Evolutionary conservation across 352 stramenopile genomes (phyloP).

Genomic region (Globisporangium iwayamae): DNA sequence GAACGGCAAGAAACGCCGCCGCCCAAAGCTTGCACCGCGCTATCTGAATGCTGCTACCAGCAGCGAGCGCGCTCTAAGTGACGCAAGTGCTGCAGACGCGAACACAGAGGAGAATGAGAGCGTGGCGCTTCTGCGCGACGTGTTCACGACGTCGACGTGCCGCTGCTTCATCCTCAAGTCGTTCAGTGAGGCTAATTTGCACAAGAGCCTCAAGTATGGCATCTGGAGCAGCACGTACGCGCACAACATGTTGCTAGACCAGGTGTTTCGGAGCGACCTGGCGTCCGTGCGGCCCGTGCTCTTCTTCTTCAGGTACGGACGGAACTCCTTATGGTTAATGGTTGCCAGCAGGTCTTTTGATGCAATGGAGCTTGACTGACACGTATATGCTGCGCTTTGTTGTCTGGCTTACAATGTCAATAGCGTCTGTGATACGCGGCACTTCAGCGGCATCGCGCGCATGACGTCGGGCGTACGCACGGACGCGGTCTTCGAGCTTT

Average conservation of each 20-base stretch:
- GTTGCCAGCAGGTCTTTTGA: background rate
- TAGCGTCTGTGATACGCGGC: conserved; percentile 69
- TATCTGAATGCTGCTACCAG: conserved; percentile 16
- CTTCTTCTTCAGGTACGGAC: conserved; percentile 71
- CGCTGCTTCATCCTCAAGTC: conserved; percentile 84
- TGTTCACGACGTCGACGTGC: conserved; percentile 59
- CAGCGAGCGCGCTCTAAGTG: background rate
- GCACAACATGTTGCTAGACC: conserved; percentile 65
- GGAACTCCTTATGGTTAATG: background rate
- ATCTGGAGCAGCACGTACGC: conserved; percentile 76
- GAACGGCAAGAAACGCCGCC: conserved; percentile 23
- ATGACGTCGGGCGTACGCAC: conserved; percentile 66
- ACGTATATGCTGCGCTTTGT: background rate
- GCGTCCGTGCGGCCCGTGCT: conserved; percentile 59
- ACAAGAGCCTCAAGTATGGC: conserved; percentile 84
- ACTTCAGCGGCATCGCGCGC: conserved; percentile 74
- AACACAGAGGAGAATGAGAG: conserved; percentile 21
- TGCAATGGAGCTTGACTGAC: background rate
- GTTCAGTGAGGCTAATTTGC: conserved; percentile 82
- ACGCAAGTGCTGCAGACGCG: background rate
- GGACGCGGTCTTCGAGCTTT: conserved; percentile 58
- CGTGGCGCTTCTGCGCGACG: conserved; percentile 38
- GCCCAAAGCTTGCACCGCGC: conserved; percentile 44
- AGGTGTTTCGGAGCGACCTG: conserved; percentile 70
- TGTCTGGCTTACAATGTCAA: background rate